Conservation (phyloP, 345 rosid genomes). For the Citrus sp. region DNA sequence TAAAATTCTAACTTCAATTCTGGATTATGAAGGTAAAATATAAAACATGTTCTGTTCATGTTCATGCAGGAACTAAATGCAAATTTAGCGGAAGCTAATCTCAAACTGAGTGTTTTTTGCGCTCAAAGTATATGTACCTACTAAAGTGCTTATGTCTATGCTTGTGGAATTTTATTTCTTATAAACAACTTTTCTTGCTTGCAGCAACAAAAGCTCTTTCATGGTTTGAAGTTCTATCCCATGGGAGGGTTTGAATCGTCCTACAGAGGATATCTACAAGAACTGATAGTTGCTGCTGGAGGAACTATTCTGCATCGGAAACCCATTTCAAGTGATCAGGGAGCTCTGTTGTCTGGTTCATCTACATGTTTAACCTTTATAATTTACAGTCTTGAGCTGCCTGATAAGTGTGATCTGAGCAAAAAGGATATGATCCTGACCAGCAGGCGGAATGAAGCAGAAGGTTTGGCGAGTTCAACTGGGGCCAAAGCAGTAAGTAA, state of each 20-base stretch:
- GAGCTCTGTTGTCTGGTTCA: constrained; percentile 2
- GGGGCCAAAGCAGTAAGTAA: constrained; percentile 70
- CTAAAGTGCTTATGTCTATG: neutral
- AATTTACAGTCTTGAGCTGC: constrained; percentile 62
- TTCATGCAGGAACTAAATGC: neutral
- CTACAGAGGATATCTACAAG: constrained; percentile 78
- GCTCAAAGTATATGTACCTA: neutral
- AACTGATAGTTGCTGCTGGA: constrained; percentile 67
- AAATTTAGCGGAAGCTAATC: neutral
- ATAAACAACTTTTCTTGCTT: constrained; percentile 2
- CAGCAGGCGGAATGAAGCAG: constrained; percentile 51
- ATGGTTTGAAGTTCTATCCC: constrained; percentile 50
- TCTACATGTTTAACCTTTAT: constrained; percentile 44
- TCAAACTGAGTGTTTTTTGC: neutral
- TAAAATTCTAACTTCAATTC: neutral
- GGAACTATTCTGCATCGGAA: constrained; percentile 67
- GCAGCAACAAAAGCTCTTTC: constrained; percentile 67
- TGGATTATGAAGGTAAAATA: neutral
- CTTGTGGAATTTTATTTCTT: neutral
- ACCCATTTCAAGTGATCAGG: constrained; percentile 43
- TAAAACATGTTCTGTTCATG: neutral
- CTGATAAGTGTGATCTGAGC: constrained; percentile 34
- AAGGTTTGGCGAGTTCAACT: constrained; percentile 55
- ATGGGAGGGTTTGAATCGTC: constrained; percentile 69
- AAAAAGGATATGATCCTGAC: constrained; percentile 43